These are phyloP conservation scores for Lodderomyces elongisporus DNA, from an alignment of 1,139 yeast genomes.

Conservation along the genomic window DNA sequence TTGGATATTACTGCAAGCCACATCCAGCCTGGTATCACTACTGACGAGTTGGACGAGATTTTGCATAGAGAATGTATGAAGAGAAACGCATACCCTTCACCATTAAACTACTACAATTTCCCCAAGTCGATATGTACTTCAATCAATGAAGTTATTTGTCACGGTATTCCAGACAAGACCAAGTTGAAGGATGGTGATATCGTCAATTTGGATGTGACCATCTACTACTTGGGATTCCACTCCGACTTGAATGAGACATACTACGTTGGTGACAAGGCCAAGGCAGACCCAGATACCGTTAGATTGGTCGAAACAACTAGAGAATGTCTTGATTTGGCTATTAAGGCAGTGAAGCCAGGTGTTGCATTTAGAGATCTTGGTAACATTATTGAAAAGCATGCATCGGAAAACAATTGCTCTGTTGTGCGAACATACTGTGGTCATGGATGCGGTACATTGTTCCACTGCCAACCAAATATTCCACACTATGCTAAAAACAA, in stretches of 20 bases:
- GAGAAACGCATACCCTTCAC: slow-evolving; percentile 91
- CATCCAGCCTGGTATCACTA: slow-evolving; percentile 81
- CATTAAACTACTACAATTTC: slow-evolving; percentile 88
- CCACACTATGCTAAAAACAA: slow-evolving; percentile 95
- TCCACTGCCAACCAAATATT: slow-evolving; percentile 90
- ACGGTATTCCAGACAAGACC: slow-evolving; percentile 92
- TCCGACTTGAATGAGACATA: slow-evolving; percentile 96
- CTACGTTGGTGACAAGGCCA: slow-evolving; percentile 91
- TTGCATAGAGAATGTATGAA: slow-evolving; percentile 86
- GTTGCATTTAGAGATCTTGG: slow-evolving; percentile 84
- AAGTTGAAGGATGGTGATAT: slow-evolving; percentile 91
- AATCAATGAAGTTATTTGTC: slow-evolving; percentile 91
- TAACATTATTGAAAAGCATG: slow-evolving; percentile 82
- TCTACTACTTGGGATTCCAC: slow-evolving; percentile 84
- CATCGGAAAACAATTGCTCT: slow-evolving; percentile 70
- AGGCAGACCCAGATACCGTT: slow-evolving; percentile 66
- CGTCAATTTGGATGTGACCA: slow-evolving; percentile 81
- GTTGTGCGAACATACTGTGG: slow-evolving; percentile 93
- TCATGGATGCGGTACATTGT: slow-evolving; percentile 83
- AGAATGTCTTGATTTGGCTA: slow-evolving; percentile 82
- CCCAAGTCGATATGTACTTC: slow-evolving; percentile 94
- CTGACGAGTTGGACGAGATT: slow-evolving; percentile 85
- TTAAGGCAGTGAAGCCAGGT: slow-evolving; percentile 86
- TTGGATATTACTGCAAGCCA: slow-evolving; percentile 83
- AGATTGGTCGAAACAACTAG: slow-evolving; percentile 92